Conservation (phyloP, 164 flowering plant species). For the Euptelea pleiosperma region DNA sequence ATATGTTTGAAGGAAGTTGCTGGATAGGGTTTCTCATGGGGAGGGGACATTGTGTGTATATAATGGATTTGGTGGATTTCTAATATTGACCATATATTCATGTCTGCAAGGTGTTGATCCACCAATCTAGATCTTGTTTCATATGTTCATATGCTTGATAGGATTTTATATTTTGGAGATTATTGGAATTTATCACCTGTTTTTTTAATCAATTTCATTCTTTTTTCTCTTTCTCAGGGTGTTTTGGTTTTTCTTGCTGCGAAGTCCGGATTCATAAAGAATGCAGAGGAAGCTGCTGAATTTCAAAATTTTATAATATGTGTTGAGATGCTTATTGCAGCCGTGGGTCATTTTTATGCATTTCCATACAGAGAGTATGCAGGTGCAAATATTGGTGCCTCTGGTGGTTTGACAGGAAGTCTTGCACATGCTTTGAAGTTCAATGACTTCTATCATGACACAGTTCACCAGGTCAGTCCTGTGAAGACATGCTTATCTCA, state of each 20-base stretch:
- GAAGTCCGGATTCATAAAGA: conserved; percentile 67
- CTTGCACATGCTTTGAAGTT: conserved; percentile 90
- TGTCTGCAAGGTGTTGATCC: too few species aligned
- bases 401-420: conserved; percentile 63
- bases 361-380: conserved; percentile 97
- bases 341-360: conserved; percentile 84
- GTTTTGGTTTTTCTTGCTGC: conserved; percentile 96
- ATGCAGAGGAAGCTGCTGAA: conserved; percentile 83
- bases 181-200: neutral
- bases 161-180: neutral
- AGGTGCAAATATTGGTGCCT: conserved; percentile 79
- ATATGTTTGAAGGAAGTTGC: too few species aligned
- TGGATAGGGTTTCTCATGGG: neutral
- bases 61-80: neutral
- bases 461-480: conserved; percentile 85
- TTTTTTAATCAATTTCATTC: neutral
- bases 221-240: conserved; percentile 45
- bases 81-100: neutral
- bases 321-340: conserved; percentile 97
- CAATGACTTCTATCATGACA: conserved; percentile 93
- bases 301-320: conserved; percentile 83
- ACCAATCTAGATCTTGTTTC: too few species aligned
- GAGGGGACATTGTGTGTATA: neutral
- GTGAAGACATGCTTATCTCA: neutral
- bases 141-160: neutral